These are phyloP conservation scores for Pyrenophora tritici-repentis DNA, from an alignment of 2,329 filamentous ascomycete species.

Conservation along the genomic window DNA sequence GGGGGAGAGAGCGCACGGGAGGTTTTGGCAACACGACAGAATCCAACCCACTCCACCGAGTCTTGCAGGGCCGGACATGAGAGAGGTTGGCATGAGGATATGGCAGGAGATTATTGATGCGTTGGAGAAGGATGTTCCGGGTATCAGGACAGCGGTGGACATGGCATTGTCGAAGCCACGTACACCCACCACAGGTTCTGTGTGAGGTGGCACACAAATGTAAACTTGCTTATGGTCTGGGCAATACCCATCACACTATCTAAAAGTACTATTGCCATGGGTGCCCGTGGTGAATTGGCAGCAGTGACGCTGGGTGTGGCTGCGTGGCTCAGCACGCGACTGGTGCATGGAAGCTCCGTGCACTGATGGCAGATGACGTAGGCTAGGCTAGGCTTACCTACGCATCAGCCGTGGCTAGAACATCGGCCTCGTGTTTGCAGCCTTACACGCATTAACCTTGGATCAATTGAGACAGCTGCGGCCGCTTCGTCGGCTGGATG, in stretches of 20 bases:
- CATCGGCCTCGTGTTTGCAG: constrained; percentile 4
- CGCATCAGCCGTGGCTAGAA: constrained; percentile 14
- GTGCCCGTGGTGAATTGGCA: too few species aligned
- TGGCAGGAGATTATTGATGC: constrained; percentile 43
- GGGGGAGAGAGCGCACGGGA: constrained; percentile 41
- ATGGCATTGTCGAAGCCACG: constrained; percentile 5
- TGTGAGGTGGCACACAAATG: too few species aligned
- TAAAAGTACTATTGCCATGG: too few species aligned
- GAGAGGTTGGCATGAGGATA: constrained; percentile 33
- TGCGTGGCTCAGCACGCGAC: constrained; percentile 6
- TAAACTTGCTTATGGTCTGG: too few species aligned
- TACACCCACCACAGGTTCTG: neutral
- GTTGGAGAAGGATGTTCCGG: constrained; percentile 38
- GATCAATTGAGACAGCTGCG: constrained; percentile 16
- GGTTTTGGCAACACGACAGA: constrained; percentile 45
- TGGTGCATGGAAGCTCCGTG: constrained; percentile 1
- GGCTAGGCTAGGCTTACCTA: constrained; percentile 12
- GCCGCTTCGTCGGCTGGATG: constrained; percentile 34
- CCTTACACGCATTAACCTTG: constrained; percentile 7
- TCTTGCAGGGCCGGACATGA: constrained; percentile 40
- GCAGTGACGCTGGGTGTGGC: too few species aligned
- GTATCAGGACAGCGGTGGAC: constrained; percentile 14
- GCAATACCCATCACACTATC: too few species aligned
- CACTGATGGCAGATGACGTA: constrained; percentile 23
- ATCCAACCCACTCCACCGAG: constrained; percentile 37